Percentiles rank a stretch among this genome's conserved stretches.
These are phyloP conservation scores for Hirsutella rhossiliensis DNA, from an alignment of 2,329 filamentous ascomycete genomes.

Conservation along the genomic window DNA sequence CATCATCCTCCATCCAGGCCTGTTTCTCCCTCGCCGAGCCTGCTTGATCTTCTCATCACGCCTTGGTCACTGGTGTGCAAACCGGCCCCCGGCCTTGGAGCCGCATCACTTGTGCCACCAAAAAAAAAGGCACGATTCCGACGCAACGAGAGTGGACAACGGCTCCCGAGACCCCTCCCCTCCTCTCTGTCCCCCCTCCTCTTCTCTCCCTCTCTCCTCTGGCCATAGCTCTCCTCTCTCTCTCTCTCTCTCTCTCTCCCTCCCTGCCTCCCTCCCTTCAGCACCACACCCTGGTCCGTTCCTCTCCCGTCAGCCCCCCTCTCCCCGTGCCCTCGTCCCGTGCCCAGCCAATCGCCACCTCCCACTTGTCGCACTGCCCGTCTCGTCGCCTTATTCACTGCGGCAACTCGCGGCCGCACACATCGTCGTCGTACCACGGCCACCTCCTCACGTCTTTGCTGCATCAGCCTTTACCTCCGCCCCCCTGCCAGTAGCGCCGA, in stretches of 20 bases:
- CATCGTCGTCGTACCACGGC: background rate
- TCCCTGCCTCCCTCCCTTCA: background rate
- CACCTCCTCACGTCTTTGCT: background rate
- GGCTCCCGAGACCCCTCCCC: too few species aligned
- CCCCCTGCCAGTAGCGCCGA: background rate
- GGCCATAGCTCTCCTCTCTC: background rate
- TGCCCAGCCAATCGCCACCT: slow-evolving; percentile 6
- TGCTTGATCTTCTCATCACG: too few species aligned
- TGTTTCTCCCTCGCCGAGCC: too few species aligned
- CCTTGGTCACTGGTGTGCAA: too few species aligned
- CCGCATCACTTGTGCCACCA: too few species aligned
- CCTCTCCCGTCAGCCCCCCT: slow-evolving; percentile 1
- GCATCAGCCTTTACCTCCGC: background rate
- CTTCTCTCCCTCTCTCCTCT: too few species aligned
- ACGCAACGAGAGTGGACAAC: too few species aligned
- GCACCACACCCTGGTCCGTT: background rate
- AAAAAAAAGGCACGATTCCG: too few species aligned
- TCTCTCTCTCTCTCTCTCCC: background rate
- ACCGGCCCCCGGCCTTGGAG: too few species aligned
- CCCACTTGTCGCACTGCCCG: slow-evolving; percentile 7
- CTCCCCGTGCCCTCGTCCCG: slow-evolving; percentile 2
- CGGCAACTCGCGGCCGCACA: slow-evolving; percentile 1
- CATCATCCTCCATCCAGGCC: too few species aligned
- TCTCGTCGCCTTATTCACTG: background rate
- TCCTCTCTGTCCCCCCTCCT: too few species aligned